Conservation (phyloP, 83 land plant species). For the Picea abies region DNA sequence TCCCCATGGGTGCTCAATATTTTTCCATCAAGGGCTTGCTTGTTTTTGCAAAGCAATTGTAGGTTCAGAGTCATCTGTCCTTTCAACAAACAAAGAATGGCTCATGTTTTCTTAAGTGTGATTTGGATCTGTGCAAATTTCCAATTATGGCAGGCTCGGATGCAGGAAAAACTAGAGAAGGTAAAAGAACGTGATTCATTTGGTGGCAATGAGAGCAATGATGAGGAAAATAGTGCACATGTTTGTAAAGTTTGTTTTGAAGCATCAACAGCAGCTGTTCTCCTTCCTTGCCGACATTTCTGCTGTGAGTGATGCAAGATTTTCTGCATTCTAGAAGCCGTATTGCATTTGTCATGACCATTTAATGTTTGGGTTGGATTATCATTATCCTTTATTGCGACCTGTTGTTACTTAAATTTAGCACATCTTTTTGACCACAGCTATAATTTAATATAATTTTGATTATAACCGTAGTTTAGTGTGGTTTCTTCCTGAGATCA, state of each 20-base stretch:
- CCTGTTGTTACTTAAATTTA: background rate
- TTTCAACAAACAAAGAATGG: background rate
- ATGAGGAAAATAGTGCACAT: conserved; percentile 67
- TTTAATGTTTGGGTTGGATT: background rate
- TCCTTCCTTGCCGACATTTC: conserved; percentile 91
- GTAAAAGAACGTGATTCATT: conserved; percentile 21
- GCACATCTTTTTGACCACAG: background rate
- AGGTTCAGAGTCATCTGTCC: background rate
- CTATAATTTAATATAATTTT: background rate
- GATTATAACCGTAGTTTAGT: background rate
- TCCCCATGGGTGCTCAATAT: background rate
- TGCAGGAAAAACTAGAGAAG: conserved; percentile 74
- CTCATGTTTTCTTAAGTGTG: conserved; percentile 11
- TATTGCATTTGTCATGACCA: background rate
- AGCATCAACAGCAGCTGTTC: conserved; percentile 79
- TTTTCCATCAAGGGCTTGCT: background rate
- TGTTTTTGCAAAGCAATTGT: background rate
- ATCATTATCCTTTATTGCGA: background rate
- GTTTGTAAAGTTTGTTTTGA: conserved; percentile 93
- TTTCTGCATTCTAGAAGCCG: background rate
- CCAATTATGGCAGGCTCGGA: conserved; percentile 48
- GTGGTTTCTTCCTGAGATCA: background rate
- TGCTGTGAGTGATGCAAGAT: conserved; percentile 63
- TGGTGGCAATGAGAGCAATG: conserved; percentile 23
- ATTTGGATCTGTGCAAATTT: conserved; percentile 9